phyloP scores from a whole-genome alignment of 371 early-diverging fungal genomes.

The Mucor velutinosus region DNA sequence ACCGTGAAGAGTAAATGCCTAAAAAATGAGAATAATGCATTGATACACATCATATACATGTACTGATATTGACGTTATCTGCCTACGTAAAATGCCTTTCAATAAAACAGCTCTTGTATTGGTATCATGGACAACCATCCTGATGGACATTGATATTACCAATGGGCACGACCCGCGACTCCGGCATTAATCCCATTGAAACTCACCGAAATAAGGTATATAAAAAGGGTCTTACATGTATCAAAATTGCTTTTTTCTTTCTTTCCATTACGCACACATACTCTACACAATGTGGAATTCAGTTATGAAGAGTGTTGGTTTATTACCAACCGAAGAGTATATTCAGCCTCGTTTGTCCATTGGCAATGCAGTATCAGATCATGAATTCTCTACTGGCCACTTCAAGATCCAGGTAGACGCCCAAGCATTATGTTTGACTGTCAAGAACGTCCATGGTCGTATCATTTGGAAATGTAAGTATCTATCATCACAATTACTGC shows the following conservation, averaged over 20 bases:
- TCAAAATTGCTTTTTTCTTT: not conserved
- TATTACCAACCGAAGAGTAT: conserved; percentile 22
- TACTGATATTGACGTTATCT: not conserved
- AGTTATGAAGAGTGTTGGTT: conserved; percentile 26
- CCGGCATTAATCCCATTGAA: conserved; percentile 1
- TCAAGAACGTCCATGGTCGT: conserved; percentile 25
- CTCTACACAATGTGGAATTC: conserved; percentile 22
- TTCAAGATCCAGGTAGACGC: conserved; percentile 30
- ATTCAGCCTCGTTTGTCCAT: conserved; percentile 31
- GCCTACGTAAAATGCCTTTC: too few relatives aligned
- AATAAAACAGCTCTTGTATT: too few relatives aligned
- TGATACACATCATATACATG: not conserved
- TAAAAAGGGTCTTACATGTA: not conserved
- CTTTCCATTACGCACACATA: not conserved
- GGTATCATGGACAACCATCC: not conserved
- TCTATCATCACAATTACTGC: not conserved
- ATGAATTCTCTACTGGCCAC: conserved; percentile 26
- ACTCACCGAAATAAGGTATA: not conserved
- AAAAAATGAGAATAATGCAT: not conserved
- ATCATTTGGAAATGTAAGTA: conserved; percentile 35
- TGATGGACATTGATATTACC: not conserved
- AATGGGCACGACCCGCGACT: not conserved
- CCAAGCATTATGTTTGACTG: conserved; percentile 16
- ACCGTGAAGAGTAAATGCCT: too few relatives aligned
- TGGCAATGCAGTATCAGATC: conserved; percentile 28